phyloP scores from a whole-genome alignment of 2,329 filamentous ascomycete species.

The Anthostomella pinea region DNA sequence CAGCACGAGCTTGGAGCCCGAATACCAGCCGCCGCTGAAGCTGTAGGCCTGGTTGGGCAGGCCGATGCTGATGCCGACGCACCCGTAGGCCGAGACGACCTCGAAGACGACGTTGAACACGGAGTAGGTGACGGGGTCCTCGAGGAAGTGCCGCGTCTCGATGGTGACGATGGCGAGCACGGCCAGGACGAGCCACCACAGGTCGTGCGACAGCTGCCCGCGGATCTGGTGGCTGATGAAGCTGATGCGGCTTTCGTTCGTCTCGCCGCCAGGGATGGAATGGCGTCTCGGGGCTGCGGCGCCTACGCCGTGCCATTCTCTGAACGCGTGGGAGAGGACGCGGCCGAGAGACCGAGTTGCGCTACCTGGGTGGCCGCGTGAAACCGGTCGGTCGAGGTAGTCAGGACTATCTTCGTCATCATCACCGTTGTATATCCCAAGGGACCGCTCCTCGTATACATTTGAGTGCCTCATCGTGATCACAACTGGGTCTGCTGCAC shows the following conservation, averaged over 20 bases:
- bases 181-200: slow-evolving; percentile 62
- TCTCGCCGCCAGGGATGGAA: neutral
- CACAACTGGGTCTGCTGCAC: slow-evolving; percentile 47
- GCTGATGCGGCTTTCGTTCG: slow-evolving; percentile 40
- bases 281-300: slow-evolving; percentile 18
- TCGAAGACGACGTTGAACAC: slow-evolving; percentile 59
- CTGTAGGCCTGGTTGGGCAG: slow-evolving; percentile 50
- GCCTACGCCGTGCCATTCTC: slow-evolving; percentile 29
- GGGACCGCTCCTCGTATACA: slow-evolving; percentile 58
- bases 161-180: slow-evolving; percentile 59
- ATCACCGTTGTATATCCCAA: slow-evolving; percentile 44
- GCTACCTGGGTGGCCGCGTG: slow-evolving; percentile 13
- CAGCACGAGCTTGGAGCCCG: slow-evolving; percentile 54
- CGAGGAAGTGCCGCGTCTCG: slow-evolving; percentile 52
- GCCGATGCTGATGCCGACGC: slow-evolving; percentile 56
- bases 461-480: slow-evolving; percentile 57
- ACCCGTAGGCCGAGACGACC: slow-evolving; percentile 56
- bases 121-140: slow-evolving; percentile 50
- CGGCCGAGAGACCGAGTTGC: slow-evolving; percentile 16
- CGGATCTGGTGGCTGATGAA: slow-evolving; percentile 56
- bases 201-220: slow-evolving; percentile 60
- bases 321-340: slow-evolving; percentile 20
- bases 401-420: slow-evolving; percentile 16
- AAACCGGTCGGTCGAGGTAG: slow-evolving; percentile 11
- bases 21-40: slow-evolving; percentile 53